Base-by-base conservation (phyloP, 345 rosid genomes). In the Murraya paniculata region DNA sequence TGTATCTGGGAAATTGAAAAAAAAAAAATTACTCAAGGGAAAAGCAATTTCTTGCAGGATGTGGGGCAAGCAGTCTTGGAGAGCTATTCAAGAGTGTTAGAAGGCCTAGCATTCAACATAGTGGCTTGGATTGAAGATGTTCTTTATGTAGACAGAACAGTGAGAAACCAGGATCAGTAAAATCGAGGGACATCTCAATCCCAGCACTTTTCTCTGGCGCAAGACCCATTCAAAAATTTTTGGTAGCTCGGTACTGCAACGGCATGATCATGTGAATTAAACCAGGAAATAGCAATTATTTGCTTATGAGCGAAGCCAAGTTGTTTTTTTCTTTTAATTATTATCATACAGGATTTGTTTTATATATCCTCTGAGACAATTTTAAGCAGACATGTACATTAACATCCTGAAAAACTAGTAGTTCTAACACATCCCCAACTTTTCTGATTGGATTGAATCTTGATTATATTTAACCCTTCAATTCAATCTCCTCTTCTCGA, bases 111-210 rank as follows among this genome's bases (percentile, higher is more conserved):
- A 35, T 95, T 92, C 88, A 95, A 93, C 82, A 84, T 90, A 57
- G 95, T 93, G 4, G 90, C 98, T 33, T 89, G 98, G 98, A 91
- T 92, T 73, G 97, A 92, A 61, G 98, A 95, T 87, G 98, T 95
- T 78, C 86, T 93, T 64, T 85, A 82, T 80, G 97, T 87, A 53
- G 94, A 92, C 77, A 86, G 75, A 82, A 79, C 93, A 36, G 82
- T 84, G 74, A 86, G 88, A 82, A 86, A 71, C 74, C 85, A 85
- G 80, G 86, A 84, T 16, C 74, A 81, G 71, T 85, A 84, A 78
- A 56, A 39, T 50, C 66, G 4, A 7, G 33, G 25, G 68, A 80
- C 59, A 64, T 65, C 79, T 79, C 71, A 39, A 66, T 55, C 79
- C 72, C 66, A 60, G 21, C 19, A 53, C 61, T 75, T 70, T 38